Evolutionary conservation across 331 rosid genomes (phyloP).

Genomic region (Acacia concinna): DNA sequence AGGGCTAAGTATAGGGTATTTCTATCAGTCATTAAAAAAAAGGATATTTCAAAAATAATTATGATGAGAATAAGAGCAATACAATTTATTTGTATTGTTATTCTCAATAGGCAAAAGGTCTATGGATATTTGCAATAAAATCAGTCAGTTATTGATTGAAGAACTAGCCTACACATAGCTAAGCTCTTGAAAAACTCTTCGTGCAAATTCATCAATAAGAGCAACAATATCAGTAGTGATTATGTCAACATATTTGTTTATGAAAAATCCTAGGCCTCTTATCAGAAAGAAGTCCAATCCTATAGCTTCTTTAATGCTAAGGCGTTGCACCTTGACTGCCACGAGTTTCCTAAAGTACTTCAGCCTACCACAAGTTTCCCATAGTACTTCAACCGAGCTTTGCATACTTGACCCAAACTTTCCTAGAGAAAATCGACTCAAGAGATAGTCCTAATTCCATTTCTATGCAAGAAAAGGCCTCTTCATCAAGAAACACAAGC

Average conservation of each 20-base stretch:
- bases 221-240: conserved; percentile 80
- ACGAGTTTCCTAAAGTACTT: conserved; percentile 61
- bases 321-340: conserved; percentile 92
- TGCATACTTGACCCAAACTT: conserved; percentile 95
- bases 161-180: conserved; percentile 83
- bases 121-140: not conserved
- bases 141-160: conserved; percentile 17
- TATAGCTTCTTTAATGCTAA: conserved; percentile 83
- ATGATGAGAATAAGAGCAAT: not conserved
- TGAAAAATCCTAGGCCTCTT: conserved; percentile 69
- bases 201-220: conserved; percentile 84
- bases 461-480: conserved; percentile 85
- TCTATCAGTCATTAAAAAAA: not conserved
- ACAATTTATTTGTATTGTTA: not conserved
- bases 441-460: conserved; percentile 65
- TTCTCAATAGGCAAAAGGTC: not conserved
- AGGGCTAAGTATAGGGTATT: not conserved
- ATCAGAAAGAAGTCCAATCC: conserved; percentile 88
- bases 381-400: conserved; percentile 66
- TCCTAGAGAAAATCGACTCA: conserved; percentile 69
- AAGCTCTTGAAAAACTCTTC: conserved; percentile 91
- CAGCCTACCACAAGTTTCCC: conserved; percentile 71
- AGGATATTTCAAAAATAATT: not conserved
- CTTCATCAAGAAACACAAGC: conserved; percentile 81
- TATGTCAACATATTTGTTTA: conserved; percentile 75